Evolutionary conservation across 2,329 filamentous ascomycete genomes (phyloP), one percentile per base, ranked within the genome.

Genomic region (Botrytis byssoidea): DNA sequence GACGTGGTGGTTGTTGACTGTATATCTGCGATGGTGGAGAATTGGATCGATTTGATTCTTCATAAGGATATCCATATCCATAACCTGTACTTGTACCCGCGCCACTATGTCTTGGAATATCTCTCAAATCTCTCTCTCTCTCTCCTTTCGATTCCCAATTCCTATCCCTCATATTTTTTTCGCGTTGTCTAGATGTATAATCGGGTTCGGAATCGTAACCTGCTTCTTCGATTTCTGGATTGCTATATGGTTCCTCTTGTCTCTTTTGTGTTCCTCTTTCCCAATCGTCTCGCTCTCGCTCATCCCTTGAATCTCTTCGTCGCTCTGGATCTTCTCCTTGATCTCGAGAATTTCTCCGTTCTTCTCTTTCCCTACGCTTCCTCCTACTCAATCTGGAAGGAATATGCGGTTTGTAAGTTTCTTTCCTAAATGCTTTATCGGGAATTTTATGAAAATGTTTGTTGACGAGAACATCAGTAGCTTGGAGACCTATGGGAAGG

Each of bases 381-480:
- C 64, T 64, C 14, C 57, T 51, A 22, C 63, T 51, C 10, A 10
- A 35, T 44, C 42, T 72, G 10, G 60, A 59, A 20, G 46, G 63
- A 14, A 74, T 68, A n/a, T 73, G 77, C 1, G 76, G 76, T 22
- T 75, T 74, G 61, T 79, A 79, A 16, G 78, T 72, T 59, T 59
- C 63, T 35, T 37, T 61, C 25, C 77, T 65, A 3, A 80, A 74
- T 25, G 73, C 74, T 42, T 76, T 75, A 51, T 79, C 72, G 4
- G 78, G 79, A 9, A 79, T 20, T 65, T 71, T 76, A 46, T 79
- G 69, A 16, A 77, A 77, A 22, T 77, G 76, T 44, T 77, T 77
- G 63, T 75, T 73, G 20, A 76, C 63, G 8, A 77, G 8, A n/a
- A 74, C 72, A 42, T 76, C 66, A 8, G 71, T 60, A 16, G 72